Evolutionary conservation across 1,284 basidiomycete genomes (phyloP).

Genomic region (Sanghuangporus sanghuang): DNA sequence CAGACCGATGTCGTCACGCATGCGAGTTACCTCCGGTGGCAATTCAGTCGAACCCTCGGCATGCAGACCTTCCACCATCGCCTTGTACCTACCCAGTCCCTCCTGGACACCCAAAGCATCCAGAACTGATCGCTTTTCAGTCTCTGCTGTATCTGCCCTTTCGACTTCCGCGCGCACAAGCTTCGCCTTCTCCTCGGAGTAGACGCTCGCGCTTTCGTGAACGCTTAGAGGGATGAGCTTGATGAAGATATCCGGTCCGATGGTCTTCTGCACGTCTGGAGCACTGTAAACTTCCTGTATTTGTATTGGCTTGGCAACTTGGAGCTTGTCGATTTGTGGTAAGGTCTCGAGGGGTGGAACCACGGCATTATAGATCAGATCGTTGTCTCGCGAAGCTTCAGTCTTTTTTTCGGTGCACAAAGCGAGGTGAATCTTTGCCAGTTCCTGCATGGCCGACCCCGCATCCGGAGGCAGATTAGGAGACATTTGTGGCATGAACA

Average conservation of each 20-base stretch:
- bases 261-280: constrained; percentile 91
- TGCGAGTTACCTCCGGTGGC: constrained; percentile 67
- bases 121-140: constrained; percentile 73
- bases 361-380: constrained; percentile 97
- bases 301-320: constrained; percentile 75
- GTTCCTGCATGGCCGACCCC: constrained; percentile 70
- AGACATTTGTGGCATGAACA: constrained; percentile 69
- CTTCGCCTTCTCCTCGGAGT: constrained; percentile 99
- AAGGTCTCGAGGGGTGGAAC: constrained; percentile 79
- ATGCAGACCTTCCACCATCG: constrained; percentile 70
- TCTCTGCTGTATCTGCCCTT: constrained; percentile 79
- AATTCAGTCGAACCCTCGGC: constrained; percentile 60
- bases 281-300: constrained; percentile 94
- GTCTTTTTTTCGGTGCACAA: constrained; percentile 73
- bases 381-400: constrained; percentile 87
- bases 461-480: constrained; percentile 89
- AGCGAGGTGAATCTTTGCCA: constrained; percentile 80
- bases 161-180: constrained; percentile 88
- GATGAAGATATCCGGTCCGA: constrained; percentile 89
- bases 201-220: constrained; percentile 93
- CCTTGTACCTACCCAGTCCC: constrained; percentile 71
- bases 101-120: constrained; percentile 82
- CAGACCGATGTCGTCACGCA: constrained; percentile 71
- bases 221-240: constrained; percentile 90
- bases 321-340: constrained; percentile 74